These are phyloP conservation scores for Leptodermis oblonga DNA, from an alignment of 257 asterid genomes.

Conservation along the genomic window DNA sequence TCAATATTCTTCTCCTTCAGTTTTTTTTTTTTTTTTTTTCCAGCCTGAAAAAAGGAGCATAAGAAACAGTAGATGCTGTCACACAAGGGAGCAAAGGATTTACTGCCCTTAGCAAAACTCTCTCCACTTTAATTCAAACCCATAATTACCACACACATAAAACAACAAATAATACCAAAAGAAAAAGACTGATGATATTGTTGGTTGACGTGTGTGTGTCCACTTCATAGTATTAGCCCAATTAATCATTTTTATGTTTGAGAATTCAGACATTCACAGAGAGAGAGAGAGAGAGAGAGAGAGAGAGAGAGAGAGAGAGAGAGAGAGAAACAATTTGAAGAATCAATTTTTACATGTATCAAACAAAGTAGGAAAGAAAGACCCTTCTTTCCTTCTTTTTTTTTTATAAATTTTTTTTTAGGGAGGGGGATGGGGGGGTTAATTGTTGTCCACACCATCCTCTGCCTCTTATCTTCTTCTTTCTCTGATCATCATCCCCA, in stretches of 20 bases:
- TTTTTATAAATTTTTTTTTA: conserved; percentile 2
- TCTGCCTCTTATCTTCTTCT: conserved; percentile 37
- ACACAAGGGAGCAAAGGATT: conserved; percentile 19
- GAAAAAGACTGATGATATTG: conserved; percentile 12
- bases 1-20: not conserved
- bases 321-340: not conserved
- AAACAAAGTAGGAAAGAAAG: conserved; percentile 12
- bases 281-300: not conserved
- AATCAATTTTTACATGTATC: not conserved
- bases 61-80: conserved; percentile 19
- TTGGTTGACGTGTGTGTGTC: not conserved
- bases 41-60: not conserved
- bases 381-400: not conserved
- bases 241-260: not conserved
- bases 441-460: conserved; percentile 50
- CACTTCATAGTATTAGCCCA: conserved; percentile 13
- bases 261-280: too few species aligned
- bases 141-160: not conserved
- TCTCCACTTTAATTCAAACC: not conserved
- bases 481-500: conserved; percentile 37
- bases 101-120: not conserved
- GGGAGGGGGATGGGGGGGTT: conserved; percentile 21
- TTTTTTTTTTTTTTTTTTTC: not conserved
- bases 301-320: not conserved
- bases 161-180: not conserved